Base-by-base conservation (phyloP, 495 filamentous ascomycete genomes). In the Zalerion maritima region DNA sequence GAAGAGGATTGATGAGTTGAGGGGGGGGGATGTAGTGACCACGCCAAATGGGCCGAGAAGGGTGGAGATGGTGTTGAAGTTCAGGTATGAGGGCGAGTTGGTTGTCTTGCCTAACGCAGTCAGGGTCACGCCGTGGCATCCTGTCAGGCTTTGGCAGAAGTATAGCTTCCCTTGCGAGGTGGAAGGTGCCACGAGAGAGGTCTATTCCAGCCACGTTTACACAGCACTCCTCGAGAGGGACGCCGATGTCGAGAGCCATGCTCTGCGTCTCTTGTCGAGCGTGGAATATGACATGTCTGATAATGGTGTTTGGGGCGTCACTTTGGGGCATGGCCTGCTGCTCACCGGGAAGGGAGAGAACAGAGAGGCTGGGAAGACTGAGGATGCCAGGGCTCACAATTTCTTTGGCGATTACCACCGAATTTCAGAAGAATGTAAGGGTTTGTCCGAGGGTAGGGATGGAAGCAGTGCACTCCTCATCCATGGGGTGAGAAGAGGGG, bases 301-400 rank as follows among this genome's bases (percentile, higher is more conserved):
- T n/a, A n/a, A n/a, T n/a, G n/a, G n/a, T n/a, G n/a, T n/a, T n/a
- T 65, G 56, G 60, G 59, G 49, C 5, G 56, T 60, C 12, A 50
- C 60, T 5, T 34, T 65, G 21, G 60, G 59, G 3, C 59, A 63
- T 35, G 57, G 58, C 3, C 15, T 55, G n/a, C 16, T 43, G 5
- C 9, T 20, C 8, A 40, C 31, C 5, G n/a, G n/a, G n/a, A n/a
- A n/a, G n/a, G n/a, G n/a, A n/a, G n/a, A n/a, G n/a, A n/a, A n/a
- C n/a, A n/a, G n/a, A n/a, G n/a, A n/a, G n/a, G 36, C 31, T 6
- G 34, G 28, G 10, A 15, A 9, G 23, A 18, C 10, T 3, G 10
- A 15, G 3, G 57, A 62, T 36, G 42, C 45, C 7, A 49, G 59
- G 24, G 51, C 39, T 1, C 59, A 65, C 34, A 23, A 16, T 25